A percentile compares a stretch with the other conserved stretches of the same genome.
These are phyloP conservation scores for Septoria petroselini DNA, from an alignment of 2,329 filamentous ascomycete species.

Conservation along the genomic window DNA sequence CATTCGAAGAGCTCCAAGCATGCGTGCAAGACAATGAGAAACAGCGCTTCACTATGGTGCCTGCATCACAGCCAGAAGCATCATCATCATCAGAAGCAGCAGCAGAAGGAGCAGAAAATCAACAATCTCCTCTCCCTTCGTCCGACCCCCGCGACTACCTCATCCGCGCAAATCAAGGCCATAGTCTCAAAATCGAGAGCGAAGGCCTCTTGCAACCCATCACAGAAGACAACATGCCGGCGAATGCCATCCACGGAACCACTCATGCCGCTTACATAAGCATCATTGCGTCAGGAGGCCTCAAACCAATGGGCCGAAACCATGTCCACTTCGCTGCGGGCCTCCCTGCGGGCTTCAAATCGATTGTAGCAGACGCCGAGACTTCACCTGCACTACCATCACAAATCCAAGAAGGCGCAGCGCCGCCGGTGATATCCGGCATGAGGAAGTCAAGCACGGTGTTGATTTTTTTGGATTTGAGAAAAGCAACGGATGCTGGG, in stretches of 20 bases:
- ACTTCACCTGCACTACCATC: background rate
- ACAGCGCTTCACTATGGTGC: constrained; percentile 80
- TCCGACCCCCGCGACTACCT: constrained; percentile 65
- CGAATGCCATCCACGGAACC: constrained; percentile 75
- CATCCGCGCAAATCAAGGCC: constrained; percentile 94
- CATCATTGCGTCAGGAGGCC: constrained; percentile 73
- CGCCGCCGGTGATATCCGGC: constrained; percentile 59
- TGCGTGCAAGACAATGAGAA: constrained; percentile 78
- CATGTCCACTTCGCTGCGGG: constrained; percentile 89
- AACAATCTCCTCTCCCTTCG: constrained; percentile 24
- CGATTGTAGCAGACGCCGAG: constrained; percentile 30
- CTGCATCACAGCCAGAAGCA: constrained; percentile 29
- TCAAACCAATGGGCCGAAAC: constrained; percentile 76
- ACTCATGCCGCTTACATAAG: constrained; percentile 74
- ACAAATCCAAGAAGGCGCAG: constrained; percentile 5
- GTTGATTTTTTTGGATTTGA: constrained; percentile 75
- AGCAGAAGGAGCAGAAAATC: constrained; percentile 33
- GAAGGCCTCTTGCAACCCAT: constrained; percentile 68
- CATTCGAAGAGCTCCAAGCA: constrained; percentile 67
- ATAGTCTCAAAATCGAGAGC: constrained; percentile 75
- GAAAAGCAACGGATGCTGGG: constrained; percentile 72
- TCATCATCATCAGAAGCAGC: background rate
- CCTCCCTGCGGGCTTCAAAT: constrained; percentile 53
- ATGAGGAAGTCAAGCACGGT: constrained; percentile 56
- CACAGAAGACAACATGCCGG: constrained; percentile 42